Base-by-base conservation (phyloP, 108 stramenopile species). In the Chaetoceros tenuissimus region DNA sequence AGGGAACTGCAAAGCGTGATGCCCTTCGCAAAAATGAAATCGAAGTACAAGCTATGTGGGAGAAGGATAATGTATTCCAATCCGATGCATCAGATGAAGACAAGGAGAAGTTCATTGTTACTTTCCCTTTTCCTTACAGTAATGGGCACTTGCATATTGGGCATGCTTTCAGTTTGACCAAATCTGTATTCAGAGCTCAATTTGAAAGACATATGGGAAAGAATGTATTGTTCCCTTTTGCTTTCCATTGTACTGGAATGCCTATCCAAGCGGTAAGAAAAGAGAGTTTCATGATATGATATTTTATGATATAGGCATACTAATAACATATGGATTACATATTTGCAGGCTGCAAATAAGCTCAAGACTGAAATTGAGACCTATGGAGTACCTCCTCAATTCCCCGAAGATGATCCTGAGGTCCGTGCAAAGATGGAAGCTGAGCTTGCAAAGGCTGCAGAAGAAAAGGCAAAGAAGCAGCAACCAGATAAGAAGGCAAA, bases 171-270 rank as follows among this genome's bases (percentile, higher is more conserved):
- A 85, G 79, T 64, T 68, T 97, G 66, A 96, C 94, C 70, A 99
- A 99, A 85, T 96, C 96, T 1, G 82, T 95, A 17, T 97, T 97
- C 60, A 71, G 90, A 30, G 94, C 93, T 2, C 83, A 89, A 59
- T 99, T 74, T 78, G 87, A 99, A 69, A 80, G 94, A 31, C 82
- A 96, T 49, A 77, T 77, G 65, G 98, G 96, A 28, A 85, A 92
- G 63, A 94, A 97, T 67, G 95, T 94, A 5, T 63, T 97, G 52
- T 99, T 95, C 60, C 98, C 98, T 31, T 99, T 99, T 72, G 98
- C 91, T 18, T 97, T 97, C 63, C 98, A 99, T 78, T 97, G 96
- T 72, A 99, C 98, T 0, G 98, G 98, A 48, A 97, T 97, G 96
- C 98, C 98, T 21, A 99, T 99, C 67, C 95, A 97, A 83, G 95